Evolutionary conservation across 371 early-diverging fungal species (phyloP).

Genomic region (Sporodiniella umbellata): DNA sequence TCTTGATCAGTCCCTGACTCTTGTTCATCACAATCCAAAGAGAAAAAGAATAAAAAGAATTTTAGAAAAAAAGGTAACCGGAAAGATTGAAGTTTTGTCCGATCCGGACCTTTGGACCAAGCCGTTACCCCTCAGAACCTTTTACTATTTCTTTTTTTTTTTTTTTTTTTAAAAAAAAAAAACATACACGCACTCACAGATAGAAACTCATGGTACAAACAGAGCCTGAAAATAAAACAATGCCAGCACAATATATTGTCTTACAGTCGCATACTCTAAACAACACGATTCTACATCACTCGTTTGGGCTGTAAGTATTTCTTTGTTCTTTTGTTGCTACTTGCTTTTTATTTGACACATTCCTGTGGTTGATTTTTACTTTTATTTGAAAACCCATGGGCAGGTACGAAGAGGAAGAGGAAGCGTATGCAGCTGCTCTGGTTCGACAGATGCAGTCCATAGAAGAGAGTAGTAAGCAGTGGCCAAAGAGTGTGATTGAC

Average conservation of each 20-base stretch:
- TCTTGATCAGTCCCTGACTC: constrained; percentile 22
- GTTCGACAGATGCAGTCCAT: constrained; percentile 18
- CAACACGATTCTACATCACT: neutral
- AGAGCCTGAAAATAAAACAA: neutral
- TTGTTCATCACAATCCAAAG: constrained; percentile 3
- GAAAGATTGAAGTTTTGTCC: neutral
- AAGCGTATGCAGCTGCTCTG: constrained; percentile 15
- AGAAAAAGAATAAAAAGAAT: neutral
- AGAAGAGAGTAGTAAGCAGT: constrained; percentile 9
- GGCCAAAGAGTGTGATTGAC: constrained; percentile 2
- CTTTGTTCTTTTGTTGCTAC: neutral
- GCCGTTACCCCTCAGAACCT: neutral
- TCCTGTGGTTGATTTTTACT: neutral
- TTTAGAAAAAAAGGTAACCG: too few relatives aligned
- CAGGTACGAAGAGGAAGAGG: constrained; percentile 19
- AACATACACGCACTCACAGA: too few relatives aligned
- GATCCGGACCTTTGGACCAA: neutral
- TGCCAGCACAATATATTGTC: neutral
- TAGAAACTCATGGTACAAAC: neutral
- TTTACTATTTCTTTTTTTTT: neutral
- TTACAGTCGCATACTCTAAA: neutral
- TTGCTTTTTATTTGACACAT: neutral
- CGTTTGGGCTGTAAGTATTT: constrained; percentile 1
- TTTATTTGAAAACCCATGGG: neutral
- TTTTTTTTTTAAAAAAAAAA: neutral